phyloP scores from a whole-genome alignment of 2,329 filamentous ascomycete species.

The Fusarium succisae region DNA sequence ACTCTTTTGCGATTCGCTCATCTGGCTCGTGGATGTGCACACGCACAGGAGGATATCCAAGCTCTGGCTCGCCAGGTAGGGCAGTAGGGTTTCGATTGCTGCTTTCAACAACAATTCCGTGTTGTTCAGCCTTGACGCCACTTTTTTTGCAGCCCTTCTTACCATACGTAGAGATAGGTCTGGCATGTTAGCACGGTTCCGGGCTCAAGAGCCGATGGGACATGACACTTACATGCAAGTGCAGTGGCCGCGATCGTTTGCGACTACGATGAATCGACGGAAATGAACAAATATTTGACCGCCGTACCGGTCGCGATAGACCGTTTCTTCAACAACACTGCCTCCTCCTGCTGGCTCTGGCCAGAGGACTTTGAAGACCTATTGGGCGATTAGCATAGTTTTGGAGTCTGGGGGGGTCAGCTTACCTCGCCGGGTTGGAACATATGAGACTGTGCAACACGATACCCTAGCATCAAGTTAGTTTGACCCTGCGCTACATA shows the following conservation, averaged over 20 bases:
- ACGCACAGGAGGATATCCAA: slow-evolving; percentile 59
- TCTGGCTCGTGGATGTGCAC: slow-evolving; percentile 54
- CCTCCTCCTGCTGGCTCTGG: slow-evolving; percentile 58
- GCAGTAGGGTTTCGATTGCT: slow-evolving; percentile 44
- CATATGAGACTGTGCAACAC: slow-evolving; percentile 48
- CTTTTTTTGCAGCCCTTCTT: slow-evolving; percentile 61
- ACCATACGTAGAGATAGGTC: slow-evolving; percentile 66
- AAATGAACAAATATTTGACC: slow-evolving; percentile 59
- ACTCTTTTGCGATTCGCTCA: slow-evolving; percentile 59
- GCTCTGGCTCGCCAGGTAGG: slow-evolving; percentile 54
- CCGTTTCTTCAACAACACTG: slow-evolving; percentile 47
- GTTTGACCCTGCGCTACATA: not conserved
- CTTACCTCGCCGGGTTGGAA: slow-evolving; percentile 55
- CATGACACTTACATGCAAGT: slow-evolving; percentile 61
- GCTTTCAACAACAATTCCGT: slow-evolving; percentile 61
- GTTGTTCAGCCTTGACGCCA: slow-evolving; percentile 62
- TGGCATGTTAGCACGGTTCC: slow-evolving; percentile 40
- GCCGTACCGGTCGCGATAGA: slow-evolving; percentile 47
- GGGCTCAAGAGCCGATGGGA: not conserved
- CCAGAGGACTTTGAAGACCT: slow-evolving; percentile 68
- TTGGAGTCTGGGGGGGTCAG: not conserved
- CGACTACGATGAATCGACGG: slow-evolving; percentile 64
- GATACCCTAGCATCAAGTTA: slow-evolving; percentile 49
- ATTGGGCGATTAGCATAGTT: not conserved
- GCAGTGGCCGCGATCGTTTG: slow-evolving; percentile 61